Percentiles rank a stretch among this genome's conserved stretches.
Conservation (phyloP, 2,329 filamentous ascomycete genomes). For the Boeremia lycopersici region DNA sequence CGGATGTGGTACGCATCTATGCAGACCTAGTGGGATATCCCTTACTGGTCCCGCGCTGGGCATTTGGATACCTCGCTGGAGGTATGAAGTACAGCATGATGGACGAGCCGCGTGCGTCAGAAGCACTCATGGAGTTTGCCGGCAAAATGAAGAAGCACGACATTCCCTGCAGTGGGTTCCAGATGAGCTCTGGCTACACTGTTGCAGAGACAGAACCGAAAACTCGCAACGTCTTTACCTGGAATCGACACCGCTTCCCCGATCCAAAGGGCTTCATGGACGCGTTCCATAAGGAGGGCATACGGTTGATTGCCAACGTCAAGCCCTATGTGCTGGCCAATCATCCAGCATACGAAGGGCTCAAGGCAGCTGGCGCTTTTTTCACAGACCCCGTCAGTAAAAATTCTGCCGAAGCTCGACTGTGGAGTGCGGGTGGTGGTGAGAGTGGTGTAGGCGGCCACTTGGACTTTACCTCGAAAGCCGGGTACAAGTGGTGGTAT, state of each 20-base stretch:
- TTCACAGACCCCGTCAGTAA: slow-evolving; percentile 63
- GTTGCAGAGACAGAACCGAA: slow-evolving; percentile 70
- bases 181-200: slow-evolving; percentile 76
- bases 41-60: slow-evolving; percentile 71
- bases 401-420: slow-evolving; percentile 62
- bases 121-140: slow-evolving; percentile 66
- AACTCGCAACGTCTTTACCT: slow-evolving; percentile 73
- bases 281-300: slow-evolving; percentile 67
- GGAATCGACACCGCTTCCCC: slow-evolving; percentile 73
- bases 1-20: slow-evolving; percentile 69
- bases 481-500: slow-evolving; percentile 74
- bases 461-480: slow-evolving; percentile 73
- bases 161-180: slow-evolving; percentile 73
- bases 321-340: slow-evolving; percentile 73
- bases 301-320: slow-evolving; percentile 72
- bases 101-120: slow-evolving; percentile 60
- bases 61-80: slow-evolving; percentile 74
- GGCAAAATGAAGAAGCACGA: slow-evolving; percentile 66
- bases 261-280: slow-evolving; percentile 68
- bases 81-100: slow-evolving; percentile 67
- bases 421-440: slow-evolving; percentile 76
- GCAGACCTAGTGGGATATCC: slow-evolving; percentile 72
- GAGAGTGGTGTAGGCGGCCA: slow-evolving; percentile 73
- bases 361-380: slow-evolving; percentile 64
- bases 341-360: slow-evolving; percentile 69